A percentile compares a stretch with the other conserved stretches of the same genome.
These are phyloP conservation scores for Halophytophthora batemanensis DNA, from an alignment of 352 stramenopile genomes.

Conservation along the genomic window DNA sequence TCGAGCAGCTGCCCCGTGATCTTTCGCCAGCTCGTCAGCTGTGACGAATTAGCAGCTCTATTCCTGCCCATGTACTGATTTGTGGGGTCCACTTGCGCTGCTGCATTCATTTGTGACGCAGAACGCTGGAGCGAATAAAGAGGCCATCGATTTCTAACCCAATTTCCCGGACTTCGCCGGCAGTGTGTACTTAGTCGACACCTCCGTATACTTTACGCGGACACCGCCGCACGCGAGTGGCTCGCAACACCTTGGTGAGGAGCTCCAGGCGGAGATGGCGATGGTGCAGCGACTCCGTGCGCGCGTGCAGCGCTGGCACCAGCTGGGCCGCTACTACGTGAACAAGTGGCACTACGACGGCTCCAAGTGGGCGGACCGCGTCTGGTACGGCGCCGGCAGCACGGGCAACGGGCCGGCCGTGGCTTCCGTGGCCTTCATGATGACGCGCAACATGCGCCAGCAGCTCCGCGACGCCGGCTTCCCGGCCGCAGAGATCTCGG, in stretches of 20 bases:
- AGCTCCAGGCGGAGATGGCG: conserved; percentile 16
- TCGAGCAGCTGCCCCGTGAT: no score
- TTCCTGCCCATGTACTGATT: no score
- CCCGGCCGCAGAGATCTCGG: conserved; percentile 54
- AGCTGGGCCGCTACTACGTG: conserved; percentile 70
- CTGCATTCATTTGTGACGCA: no score
- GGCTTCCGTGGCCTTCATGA: conserved; percentile 83
- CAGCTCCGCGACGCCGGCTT: conserved; percentile 60
- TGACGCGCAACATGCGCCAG: conserved; percentile 68
- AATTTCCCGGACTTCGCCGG: no score
- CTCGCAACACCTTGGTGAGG: background rate
- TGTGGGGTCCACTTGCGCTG: no score
- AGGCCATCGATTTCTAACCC: no score
- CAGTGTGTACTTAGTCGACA: no score
- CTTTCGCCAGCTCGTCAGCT: no score
- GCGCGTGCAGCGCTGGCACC: conserved; percentile 52
- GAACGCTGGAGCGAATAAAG: no score
- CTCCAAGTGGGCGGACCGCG: conserved; percentile 64
- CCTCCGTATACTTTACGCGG: no score
- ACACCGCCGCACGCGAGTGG: no score
- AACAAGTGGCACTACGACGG: conserved; percentile 87
- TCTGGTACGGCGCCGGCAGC: conserved; percentile 62
- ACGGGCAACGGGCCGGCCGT: conserved; percentile 37
- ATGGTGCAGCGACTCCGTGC: conserved; percentile 39
- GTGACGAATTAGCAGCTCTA: no score